A percentile compares a stretch with the other conserved stretches of the same genome.
phyloP scores from a whole-genome alignment of 306 rosid genomes.

The Cercis canadensis region DNA sequence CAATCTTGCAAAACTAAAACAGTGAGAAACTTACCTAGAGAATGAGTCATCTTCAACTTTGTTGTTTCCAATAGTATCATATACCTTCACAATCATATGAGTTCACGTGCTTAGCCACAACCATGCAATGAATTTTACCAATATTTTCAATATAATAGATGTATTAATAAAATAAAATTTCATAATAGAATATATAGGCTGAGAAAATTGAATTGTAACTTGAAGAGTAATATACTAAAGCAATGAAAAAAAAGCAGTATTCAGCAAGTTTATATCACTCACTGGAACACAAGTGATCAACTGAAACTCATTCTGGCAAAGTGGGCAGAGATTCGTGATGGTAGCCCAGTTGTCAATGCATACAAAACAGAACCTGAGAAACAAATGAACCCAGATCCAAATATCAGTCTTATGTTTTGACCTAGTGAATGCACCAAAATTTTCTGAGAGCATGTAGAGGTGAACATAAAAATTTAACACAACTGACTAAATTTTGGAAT shows the following conservation, averaged over 20 bases:
- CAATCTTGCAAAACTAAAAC: slow-evolving; percentile 19
- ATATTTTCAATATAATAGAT: slow-evolving; percentile 30
- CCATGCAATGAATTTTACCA: slow-evolving; percentile 33
- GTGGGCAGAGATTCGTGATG: slow-evolving; percentile 96
- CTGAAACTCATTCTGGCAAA: slow-evolving; percentile 98
- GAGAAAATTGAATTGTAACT: slow-evolving; percentile 36
- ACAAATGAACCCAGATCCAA: slow-evolving; percentile 24
- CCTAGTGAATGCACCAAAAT: too few species aligned
- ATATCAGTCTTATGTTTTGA: neutral
- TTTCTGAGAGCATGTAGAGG: too few species aligned
- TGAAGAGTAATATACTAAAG: slow-evolving; percentile 37
- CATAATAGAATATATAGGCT: slow-evolving; percentile 34
- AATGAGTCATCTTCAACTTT: slow-evolving; percentile 77
- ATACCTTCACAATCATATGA: slow-evolving; percentile 68
- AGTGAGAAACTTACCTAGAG: slow-evolving; percentile 54
- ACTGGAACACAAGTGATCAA: slow-evolving; percentile 97
- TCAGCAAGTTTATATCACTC: slow-evolving; percentile 60
- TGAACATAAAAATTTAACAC: too few species aligned
- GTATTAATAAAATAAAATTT: slow-evolving; percentile 11
- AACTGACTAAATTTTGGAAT: too few species aligned
- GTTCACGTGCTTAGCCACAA: slow-evolving; percentile 44
- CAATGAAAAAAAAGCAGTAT: slow-evolving; percentile 41
- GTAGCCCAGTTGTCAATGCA: slow-evolving; percentile 99
- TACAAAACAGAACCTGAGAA: slow-evolving; percentile 85
- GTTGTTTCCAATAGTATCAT: slow-evolving; percentile 89